These are phyloP conservation scores for Cryptococcus wingfieldii DNA, from an alignment of 1,284 basidiomycete species.

Conservation along the genomic window DNA sequence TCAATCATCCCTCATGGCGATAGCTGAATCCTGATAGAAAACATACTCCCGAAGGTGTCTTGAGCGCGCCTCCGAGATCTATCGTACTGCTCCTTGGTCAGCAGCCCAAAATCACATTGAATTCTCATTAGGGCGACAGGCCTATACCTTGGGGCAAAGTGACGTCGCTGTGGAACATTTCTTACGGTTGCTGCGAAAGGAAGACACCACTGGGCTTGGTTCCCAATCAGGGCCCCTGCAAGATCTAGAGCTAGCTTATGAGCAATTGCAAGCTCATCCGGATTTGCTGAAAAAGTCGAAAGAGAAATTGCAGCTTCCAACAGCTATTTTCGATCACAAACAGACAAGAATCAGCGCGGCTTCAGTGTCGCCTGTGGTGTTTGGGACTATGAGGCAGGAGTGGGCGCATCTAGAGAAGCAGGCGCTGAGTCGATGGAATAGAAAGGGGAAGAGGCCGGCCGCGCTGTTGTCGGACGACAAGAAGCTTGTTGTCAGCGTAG, in stretches of 20 bases:
- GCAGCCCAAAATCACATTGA: slow-evolving; percentile 51
- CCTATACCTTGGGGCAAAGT: slow-evolving; percentile 53
- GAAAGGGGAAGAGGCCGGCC: slow-evolving; percentile 41
- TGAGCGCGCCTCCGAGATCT: slow-evolving; percentile 44
- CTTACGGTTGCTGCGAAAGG: slow-evolving; percentile 42
- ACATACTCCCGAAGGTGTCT: slow-evolving; percentile 49
- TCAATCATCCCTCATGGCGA: not conserved
- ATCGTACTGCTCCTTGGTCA: slow-evolving; percentile 47
- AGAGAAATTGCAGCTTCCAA: slow-evolving; percentile 32
- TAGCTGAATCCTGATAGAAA: slow-evolving; percentile 36
- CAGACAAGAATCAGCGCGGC: slow-evolving; percentile 30
- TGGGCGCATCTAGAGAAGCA: slow-evolving; percentile 34
- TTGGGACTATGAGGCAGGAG: slow-evolving; percentile 6
- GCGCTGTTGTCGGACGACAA: slow-evolving; percentile 26
- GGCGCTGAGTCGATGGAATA: slow-evolving; percentile 33
- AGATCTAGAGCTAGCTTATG: slow-evolving; percentile 52
- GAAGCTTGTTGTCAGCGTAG: slow-evolving; percentile 28
- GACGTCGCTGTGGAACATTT: slow-evolving; percentile 52
- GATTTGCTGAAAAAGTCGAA: slow-evolving; percentile 27
- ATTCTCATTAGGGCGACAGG: slow-evolving; percentile 53
- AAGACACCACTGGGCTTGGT: slow-evolving; percentile 34
- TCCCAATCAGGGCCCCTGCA: slow-evolving; percentile 49
- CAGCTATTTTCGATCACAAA: slow-evolving; percentile 37
- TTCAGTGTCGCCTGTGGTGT: slow-evolving; percentile 16
- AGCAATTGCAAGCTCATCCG: slow-evolving; percentile 39